Base-by-base conservation (phyloP, 495 filamentous ascomycete species). In the Penicillium parvum region DNA sequence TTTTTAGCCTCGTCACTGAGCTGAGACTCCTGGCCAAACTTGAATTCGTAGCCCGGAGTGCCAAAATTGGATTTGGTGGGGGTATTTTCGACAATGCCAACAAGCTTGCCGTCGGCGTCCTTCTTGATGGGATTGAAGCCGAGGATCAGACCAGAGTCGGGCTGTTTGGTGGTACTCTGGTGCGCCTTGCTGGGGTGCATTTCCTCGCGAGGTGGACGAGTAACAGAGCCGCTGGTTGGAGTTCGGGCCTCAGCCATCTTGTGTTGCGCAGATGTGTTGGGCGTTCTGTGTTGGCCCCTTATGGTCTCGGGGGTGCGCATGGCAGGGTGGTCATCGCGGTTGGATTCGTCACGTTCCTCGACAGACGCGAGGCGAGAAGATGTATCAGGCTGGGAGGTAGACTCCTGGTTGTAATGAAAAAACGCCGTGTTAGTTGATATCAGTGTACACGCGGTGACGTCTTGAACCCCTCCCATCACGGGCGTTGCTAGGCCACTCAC, bases 121-220 rank as follows among this genome's bases (percentile, higher is more conserved):
- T 61, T 66, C 46, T 63, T 69, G 49, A 87, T 73, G 42, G 84
- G 81, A 35, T 75, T 74, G 59, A 87, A 86, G 3, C 84, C 84
- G 35, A 86, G 66, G 28, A 82, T 69, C 32, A 86, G 59, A 15
- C 77, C 83, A 0, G 82, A 82, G 32, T 85, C 84, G 4, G 76
- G 75, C 23, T 82, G 68, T 44, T 79, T 79, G n/a, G 75, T 77
- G 45, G 83, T 88, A 51, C 81, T 88, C 21, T 75, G 69, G 37
- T 85, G 84, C 21, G 73, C 77, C 57, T 83, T 83, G 74, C 79
- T 85, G 27, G 86, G 86, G 55, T 90, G 86, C 84, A 88, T 88
- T 55, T 88, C 84, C 23, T 79, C 75, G 39, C 69, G 70, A 32
- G 81, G 64, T 4, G 83, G 79, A 42, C 68, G 63, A 16, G 62